Base-by-base conservation (phyloP, 148 eudicot species). In the Spergularia bocconei region DNA sequence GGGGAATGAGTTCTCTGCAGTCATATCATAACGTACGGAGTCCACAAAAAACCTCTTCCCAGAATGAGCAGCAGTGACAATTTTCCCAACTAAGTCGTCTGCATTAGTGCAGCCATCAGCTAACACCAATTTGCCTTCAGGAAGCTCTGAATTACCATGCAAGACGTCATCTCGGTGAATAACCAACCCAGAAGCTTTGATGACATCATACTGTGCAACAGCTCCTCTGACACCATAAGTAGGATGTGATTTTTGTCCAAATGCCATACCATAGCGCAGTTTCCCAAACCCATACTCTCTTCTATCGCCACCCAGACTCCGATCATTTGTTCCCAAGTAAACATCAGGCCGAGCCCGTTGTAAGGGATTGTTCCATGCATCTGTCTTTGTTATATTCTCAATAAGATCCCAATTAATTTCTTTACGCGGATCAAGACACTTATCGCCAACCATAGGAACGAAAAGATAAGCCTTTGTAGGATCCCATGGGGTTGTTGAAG, bases 331-430 rank as follows among this genome's bases (percentile, higher is more conserved):
- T 67, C 98, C 98, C 77, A 95, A 87, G 78, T 87, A 92, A 78
- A 95, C 98, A 95, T 95, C 98, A 44, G 98, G 98, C 44, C 98
- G 86, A 79, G 98, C 97, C 83, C 89, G 85, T 84, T 95, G 98
- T 67, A 95, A 92, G 75, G 97, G 98, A 83, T 95, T 95, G 78
- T 69, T 81, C 98, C 98, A 95, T 65, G 88, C 92, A 80, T 86
- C 90, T 79, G 89, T 80, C 16, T 82, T 78, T 60, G 86, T 84
- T 63, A 89, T 84, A 56, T 78, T 81, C 60, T 86, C 80, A 72
- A 95, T 68, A 41, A 90, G 87, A 84, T 77, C 85, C 98, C 98
- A 95, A 76, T 92, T 87, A 76, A 95, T 90, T 83, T 87, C 91
- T 82, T 77, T 83, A 64, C 77, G 62, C 41, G 89, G 89, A 83